Evolutionary conservation across 169 alveolate species (phyloP).

Genomic region (Plasmodium fragile): DNA sequence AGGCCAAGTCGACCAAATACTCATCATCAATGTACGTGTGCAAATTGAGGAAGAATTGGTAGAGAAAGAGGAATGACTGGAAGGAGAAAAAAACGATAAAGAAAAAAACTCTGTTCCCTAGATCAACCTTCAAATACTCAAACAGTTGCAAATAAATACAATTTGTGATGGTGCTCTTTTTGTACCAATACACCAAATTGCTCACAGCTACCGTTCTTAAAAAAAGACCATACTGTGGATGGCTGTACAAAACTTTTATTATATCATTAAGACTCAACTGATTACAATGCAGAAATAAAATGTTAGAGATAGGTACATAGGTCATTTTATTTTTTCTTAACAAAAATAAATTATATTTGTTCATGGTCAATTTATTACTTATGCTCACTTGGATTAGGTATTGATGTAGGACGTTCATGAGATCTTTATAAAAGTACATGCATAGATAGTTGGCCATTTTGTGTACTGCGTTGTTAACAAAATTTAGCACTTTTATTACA

Average conservation of each 20-base stretch:
- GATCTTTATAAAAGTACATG: slow-evolving; percentile 29
- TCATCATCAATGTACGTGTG: slow-evolving; percentile 68
- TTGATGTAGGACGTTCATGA: slow-evolving; percentile 26
- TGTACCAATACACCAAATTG: slow-evolving; percentile 46
- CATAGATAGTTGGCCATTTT: slow-evolving; percentile 24
- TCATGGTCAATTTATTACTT: slow-evolving; percentile 38
- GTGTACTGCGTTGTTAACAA: slow-evolving; percentile 23
- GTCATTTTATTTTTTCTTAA: slow-evolving; percentile 25
- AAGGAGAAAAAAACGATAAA: slow-evolving; percentile 53
- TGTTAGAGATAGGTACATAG: slow-evolving; percentile 54
- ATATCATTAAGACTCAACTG: slow-evolving; percentile 41
- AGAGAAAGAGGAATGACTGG: slow-evolving; percentile 57
- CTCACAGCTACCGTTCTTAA: slow-evolving; percentile 32
- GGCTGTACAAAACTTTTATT: slow-evolving; percentile 43
- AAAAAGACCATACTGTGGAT: slow-evolving; percentile 66
- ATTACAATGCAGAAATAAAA: slow-evolving; percentile 53
- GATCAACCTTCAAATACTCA: slow-evolving; percentile 67
- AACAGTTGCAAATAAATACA: slow-evolving; percentile 56
- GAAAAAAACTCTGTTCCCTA: slow-evolving; percentile 66
- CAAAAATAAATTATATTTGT: slow-evolving; percentile 50
- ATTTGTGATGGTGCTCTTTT: slow-evolving; percentile 66
- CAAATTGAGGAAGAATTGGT: slow-evolving; percentile 42
- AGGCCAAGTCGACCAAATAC: background rate
- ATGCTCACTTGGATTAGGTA: slow-evolving; percentile 33
- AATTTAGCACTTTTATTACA: slow-evolving; percentile 31